Evolutionary conservation across 768 basidiomycete species (phyloP).

Genomic region (Tephrocybe sp.): DNA sequence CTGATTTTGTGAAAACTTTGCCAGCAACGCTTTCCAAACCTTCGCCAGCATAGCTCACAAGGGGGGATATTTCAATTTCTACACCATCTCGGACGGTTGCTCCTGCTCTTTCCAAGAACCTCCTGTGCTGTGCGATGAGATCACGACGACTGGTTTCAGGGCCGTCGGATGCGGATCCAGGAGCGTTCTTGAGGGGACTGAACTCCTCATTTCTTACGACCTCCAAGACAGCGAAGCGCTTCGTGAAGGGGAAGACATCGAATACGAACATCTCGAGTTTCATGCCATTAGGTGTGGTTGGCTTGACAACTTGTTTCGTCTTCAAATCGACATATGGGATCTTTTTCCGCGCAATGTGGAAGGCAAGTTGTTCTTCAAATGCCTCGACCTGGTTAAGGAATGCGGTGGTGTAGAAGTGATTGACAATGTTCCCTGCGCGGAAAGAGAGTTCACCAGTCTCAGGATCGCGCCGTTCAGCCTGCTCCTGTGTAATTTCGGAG

Average conservation of each 20-base stretch:
- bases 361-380: conserved; percentile 88
- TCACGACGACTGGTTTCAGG: conserved; percentile 89
- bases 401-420: conserved; percentile 93
- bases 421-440: conserved; percentile 96
- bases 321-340: conserved; percentile 78
- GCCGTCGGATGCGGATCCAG: conserved; percentile 86
- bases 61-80: conserved; percentile 89
- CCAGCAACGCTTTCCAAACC: conserved; percentile 79
- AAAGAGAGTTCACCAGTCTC: conserved; percentile 77
- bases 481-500: conserved; percentile 89
- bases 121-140: conserved; percentile 80
- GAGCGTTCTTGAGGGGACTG: conserved; percentile 96
- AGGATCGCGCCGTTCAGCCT: conserved; percentile 73
- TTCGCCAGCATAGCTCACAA: conserved; percentile 90
- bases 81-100: conserved; percentile 68
- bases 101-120: conserved; percentile 81
- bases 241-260: conserved; percentile 94
- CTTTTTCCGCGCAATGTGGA: conserved; percentile 98
- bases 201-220: conserved; percentile 89
- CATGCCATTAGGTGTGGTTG: conserved; percentile 94
- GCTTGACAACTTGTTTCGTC: conserved; percentile 71
- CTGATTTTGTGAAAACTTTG: conserved; percentile 73
- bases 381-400: conserved; percentile 77
- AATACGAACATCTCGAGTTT: conserved; percentile 99
- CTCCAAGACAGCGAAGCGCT: conserved; percentile 82